Conservation (phyloP, 192 early-diverging fungal species). For the Podila verticillata region DNA sequence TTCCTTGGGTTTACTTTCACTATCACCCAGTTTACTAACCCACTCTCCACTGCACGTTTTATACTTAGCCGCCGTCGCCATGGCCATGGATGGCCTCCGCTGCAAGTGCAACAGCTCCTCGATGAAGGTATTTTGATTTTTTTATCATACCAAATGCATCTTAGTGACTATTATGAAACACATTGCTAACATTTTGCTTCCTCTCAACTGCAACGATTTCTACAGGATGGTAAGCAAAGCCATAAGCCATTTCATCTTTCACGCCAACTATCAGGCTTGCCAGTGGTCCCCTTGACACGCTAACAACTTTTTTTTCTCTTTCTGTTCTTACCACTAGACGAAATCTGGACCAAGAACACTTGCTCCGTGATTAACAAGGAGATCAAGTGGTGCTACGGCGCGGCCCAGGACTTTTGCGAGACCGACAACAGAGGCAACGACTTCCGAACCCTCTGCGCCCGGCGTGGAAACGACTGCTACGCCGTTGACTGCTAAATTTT, state of each 20-base stretch:
- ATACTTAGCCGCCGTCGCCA: neutral
- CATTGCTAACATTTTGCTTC: no score
- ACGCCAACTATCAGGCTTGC: no score
- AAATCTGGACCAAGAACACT: conserved; percentile 4
- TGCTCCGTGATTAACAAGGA: neutral
- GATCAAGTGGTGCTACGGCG: conserved; percentile 3
- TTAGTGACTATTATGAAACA: no score
- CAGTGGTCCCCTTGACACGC: no score
- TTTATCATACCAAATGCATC: no score
- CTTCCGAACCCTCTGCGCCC: neutral
- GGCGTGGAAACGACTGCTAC: neutral
- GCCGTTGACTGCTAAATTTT: neutral
- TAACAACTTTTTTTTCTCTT: neutral
- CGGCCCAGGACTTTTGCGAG: neutral
- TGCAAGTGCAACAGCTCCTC: neutral
- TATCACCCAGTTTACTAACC: neutral
- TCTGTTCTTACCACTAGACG: neutral
- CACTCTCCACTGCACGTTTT: neutral
- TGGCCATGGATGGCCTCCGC: conserved; percentile 1
- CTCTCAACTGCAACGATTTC: no score
- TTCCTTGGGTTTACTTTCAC: neutral
- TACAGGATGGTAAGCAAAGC: no score
- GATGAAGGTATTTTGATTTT: neutral
- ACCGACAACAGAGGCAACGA: neutral
- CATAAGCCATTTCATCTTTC: no score